Evolutionary conservation across 2,329 filamentous ascomycete genomes (phyloP).

Genomic region (Eurotiales sp.): DNA sequence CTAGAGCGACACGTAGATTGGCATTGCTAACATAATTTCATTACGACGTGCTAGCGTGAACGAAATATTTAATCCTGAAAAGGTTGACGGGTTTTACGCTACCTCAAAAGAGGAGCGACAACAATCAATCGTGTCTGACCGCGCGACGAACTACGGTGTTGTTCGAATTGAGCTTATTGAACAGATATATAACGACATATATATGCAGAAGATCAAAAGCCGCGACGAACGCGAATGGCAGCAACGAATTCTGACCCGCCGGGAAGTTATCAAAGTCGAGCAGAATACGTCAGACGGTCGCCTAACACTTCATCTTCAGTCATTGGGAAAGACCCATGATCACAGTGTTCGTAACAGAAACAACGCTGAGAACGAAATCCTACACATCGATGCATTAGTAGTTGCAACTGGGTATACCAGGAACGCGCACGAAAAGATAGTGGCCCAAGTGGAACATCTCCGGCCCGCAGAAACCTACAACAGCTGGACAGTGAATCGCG

Average conservation of each 20-base stretch:
- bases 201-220: slow-evolving; percentile 73
- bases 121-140: slow-evolving; percentile 62
- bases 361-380: slow-evolving; percentile 50
- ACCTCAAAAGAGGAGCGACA: slow-evolving; percentile 62
- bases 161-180: slow-evolving; percentile 89
- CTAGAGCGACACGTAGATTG: not conserved
- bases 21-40: slow-evolving; percentile 3
- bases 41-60: slow-evolving; percentile 63
- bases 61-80: slow-evolving; percentile 89
- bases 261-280: slow-evolving; percentile 62
- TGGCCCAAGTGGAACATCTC: slow-evolving; percentile 63
- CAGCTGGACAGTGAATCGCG: slow-evolving; percentile 64
- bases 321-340: slow-evolving; percentile 31
- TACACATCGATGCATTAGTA: slow-evolving; percentile 77
- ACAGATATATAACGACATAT: slow-evolving; percentile 80
- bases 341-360: no score
- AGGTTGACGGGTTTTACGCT: slow-evolving; percentile 71
- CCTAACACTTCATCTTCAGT: slow-evolving; percentile 60
- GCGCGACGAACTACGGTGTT: slow-evolving; percentile 89
- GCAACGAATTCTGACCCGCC: slow-evolving; percentile 70
- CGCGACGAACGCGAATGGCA: slow-evolving; percentile 72
- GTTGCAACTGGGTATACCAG: slow-evolving; percentile 84
- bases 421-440: slow-evolving; percentile 72
- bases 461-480: slow-evolving; percentile 57
- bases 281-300: slow-evolving; percentile 48